A percentile compares a stretch with the other conserved stretches of the same genome.
Evolutionary conservation across 768 basidiomycete genomes (phyloP).

Genomic region (Rhodotorula kratochvilovae): DNA sequence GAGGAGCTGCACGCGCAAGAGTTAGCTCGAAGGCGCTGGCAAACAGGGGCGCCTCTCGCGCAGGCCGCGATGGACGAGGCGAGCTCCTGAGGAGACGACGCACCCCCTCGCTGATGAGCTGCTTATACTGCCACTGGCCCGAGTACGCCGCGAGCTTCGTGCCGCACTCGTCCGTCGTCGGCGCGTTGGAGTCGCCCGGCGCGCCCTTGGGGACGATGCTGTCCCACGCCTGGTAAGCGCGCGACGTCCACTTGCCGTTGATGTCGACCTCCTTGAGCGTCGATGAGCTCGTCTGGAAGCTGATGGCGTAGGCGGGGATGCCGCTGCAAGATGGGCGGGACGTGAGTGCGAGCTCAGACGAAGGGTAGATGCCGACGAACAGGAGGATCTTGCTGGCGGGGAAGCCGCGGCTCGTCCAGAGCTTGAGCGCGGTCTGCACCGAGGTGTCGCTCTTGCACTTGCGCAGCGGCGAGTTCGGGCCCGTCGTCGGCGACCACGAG

Average conservation of each 20-base stretch:
- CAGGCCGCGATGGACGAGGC: neutral
- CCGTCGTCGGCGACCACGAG: slow-evolving; percentile 57
- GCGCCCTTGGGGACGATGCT: slow-evolving; percentile 16
- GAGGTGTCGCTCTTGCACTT: slow-evolving; percentile 72
- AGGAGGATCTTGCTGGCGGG: slow-evolving; percentile 68
- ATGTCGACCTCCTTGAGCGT: slow-evolving; percentile 1
- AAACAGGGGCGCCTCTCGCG: too few species aligned
- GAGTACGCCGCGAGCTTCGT: slow-evolving; percentile 1
- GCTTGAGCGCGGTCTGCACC: slow-evolving; percentile 62
- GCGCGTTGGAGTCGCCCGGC: slow-evolving; percentile 22
- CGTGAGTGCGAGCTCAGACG: too few species aligned
- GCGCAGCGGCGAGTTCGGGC: slow-evolving; percentile 80
- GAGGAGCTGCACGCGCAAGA: slow-evolving; percentile 13
- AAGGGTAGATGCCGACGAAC: too few species aligned
- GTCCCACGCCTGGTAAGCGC: slow-evolving; percentile 22
- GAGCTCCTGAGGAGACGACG: neutral
- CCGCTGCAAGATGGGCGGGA: too few species aligned
- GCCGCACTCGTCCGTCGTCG: slow-evolving; percentile 25
- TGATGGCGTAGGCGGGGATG: slow-evolving; percentile 28
- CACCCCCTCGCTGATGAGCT: slow-evolving; percentile 18
- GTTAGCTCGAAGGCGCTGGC: too few species aligned
- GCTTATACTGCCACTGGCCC: slow-evolving; percentile 26
- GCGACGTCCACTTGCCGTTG: neutral
- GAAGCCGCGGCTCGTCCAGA: slow-evolving; percentile 76
- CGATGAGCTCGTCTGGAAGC: slow-evolving; percentile 25